These are phyloP conservation scores for Aspergillus piperis DNA, from an alignment of 2,329 filamentous ascomycete species.

Conservation along the genomic window DNA sequence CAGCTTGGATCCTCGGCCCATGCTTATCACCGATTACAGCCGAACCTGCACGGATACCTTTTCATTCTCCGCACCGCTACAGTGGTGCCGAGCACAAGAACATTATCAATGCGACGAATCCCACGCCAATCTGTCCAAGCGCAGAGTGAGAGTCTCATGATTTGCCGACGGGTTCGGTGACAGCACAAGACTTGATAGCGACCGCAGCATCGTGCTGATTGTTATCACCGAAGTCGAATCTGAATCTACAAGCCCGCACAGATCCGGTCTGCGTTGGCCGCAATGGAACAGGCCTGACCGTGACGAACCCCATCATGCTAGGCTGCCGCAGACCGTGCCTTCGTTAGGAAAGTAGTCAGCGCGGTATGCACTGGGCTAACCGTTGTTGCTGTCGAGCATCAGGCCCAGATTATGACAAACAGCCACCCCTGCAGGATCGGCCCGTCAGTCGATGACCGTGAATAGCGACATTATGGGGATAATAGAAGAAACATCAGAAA, in stretches of 20 bases:
- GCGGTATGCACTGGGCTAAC: too few relatives aligned
- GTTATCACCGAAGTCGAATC: conserved; percentile 66
- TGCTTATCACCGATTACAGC: conserved; percentile 8
- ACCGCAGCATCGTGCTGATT: conserved; percentile 42
- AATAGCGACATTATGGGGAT: too few relatives aligned
- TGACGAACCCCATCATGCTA: too few relatives aligned
- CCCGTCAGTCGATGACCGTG: too few relatives aligned
- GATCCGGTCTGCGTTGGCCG: conserved; percentile 64
- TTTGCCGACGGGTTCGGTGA: conserved; percentile 60
- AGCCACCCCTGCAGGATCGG: too few relatives aligned
- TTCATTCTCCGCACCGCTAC: conserved; percentile 20
- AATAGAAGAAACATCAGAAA: too few relatives aligned
- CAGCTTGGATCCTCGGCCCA: background rate
- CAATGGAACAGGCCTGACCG: conserved; percentile 42
- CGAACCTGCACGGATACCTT: conserved; percentile 21
- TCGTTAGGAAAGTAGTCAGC: too few relatives aligned
- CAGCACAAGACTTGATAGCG: conserved; percentile 57
- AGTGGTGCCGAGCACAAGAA: conserved; percentile 47
- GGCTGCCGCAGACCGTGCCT: too few relatives aligned
- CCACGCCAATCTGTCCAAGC: conserved; percentile 60
- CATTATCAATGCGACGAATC: conserved; percentile 51
- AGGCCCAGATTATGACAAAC: too few relatives aligned
- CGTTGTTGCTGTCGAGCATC: too few relatives aligned
- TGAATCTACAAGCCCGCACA: conserved; percentile 62
- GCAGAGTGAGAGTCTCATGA: conserved; percentile 60